A percentile compares a stretch with the other conserved stretches of the same genome.
Conservation (phyloP, 768 basidiomycete genomes). For the Stropharia rugosoannulata region DNA sequence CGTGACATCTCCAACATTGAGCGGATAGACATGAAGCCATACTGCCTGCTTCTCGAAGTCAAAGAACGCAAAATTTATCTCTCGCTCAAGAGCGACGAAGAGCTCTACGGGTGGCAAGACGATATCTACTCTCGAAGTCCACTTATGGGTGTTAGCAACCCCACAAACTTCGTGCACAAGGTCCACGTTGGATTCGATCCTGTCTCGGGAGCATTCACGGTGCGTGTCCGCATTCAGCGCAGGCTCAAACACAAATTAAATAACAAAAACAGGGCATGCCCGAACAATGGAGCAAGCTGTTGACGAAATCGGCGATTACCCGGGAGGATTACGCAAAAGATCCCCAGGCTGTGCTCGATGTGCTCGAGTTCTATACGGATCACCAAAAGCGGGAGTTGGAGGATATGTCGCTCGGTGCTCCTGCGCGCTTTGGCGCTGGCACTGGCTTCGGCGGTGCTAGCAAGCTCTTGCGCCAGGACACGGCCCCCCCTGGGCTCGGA, state of each 20-base stretch:
- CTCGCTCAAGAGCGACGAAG: slow-evolving; percentile 89
- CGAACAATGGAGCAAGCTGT: slow-evolving; percentile 95
- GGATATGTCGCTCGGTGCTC: slow-evolving; percentile 45
- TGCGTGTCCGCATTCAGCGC: slow-evolving; percentile 37
- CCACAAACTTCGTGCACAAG: slow-evolving; percentile 98
- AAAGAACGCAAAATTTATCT: slow-evolving; percentile 81
- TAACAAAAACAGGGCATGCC: slow-evolving; percentile 73
- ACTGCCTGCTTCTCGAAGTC: slow-evolving; percentile 85
- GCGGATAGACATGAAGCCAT: slow-evolving; percentile 92
- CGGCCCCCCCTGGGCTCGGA: slow-evolving; percentile 40
- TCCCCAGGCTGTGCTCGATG: slow-evolving; percentile 95
- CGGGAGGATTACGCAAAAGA: slow-evolving; percentile 97
- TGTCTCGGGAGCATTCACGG: slow-evolving; percentile 90
- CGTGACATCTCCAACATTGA: slow-evolving; percentile 85
- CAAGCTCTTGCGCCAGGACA: slow-evolving; percentile 43
- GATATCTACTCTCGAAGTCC: slow-evolving; percentile 93
- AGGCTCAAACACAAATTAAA: slow-evolving; percentile 1
- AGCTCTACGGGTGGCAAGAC: slow-evolving; percentile 98
- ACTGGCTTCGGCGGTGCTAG: slow-evolving; percentile 83
- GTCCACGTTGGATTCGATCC: slow-evolving; percentile 98
- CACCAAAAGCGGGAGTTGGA: slow-evolving; percentile 95
- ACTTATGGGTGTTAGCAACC: slow-evolving; percentile 89
- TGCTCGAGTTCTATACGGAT: slow-evolving; percentile 98
- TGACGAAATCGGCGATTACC: slow-evolving; percentile 96
- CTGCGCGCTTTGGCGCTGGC: slow-evolving; percentile 86